Conservation (phyloP, 768 basidiomycete genomes). For the Sistotremastrum niveocremeum region DNA sequence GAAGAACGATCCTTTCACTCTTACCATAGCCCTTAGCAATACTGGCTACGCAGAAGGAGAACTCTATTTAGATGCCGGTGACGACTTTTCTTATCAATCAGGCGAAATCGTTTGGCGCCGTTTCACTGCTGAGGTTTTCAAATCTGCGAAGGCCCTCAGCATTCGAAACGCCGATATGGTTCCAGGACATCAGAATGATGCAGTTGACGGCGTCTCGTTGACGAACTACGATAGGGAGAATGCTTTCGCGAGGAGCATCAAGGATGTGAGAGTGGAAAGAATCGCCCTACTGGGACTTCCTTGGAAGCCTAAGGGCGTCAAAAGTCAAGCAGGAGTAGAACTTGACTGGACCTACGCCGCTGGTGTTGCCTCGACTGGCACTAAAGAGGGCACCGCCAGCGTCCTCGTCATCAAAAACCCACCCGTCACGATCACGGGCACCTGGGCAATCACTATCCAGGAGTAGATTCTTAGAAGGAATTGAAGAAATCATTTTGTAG, state of each 20-base stretch:
- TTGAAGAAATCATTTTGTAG: too few species aligned
- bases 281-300: conserved; percentile 66
- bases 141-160: conserved; percentile 32
- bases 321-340: conserved; percentile 30
- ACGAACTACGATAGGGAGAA: conserved; percentile 42
- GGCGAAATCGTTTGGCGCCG: conserved; percentile 80
- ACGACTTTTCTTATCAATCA: conserved; percentile 55
- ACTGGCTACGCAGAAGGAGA: conserved; percentile 54
- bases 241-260: conserved; percentile 52
- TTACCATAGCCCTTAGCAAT: conserved; percentile 67
- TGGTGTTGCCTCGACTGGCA: conserved; percentile 42
- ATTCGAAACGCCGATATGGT: conserved; percentile 19
- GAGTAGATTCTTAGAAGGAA: neutral
- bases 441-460: conserved; percentile 42
- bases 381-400: conserved; percentile 53
- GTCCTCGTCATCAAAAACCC: conserved; percentile 70
- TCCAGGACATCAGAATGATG: conserved; percentile 14
- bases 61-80: conserved; percentile 92
- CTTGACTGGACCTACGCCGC: conserved; percentile 57
- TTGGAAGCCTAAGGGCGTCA: conserved; percentile 47
- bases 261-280: conserved; percentile 66
- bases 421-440: conserved; percentile 36
- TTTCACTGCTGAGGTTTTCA: conserved; percentile 39
- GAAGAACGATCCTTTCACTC: conserved; percentile 86
- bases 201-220: conserved; percentile 39